These are phyloP conservation scores for Cadophora malorum DNA, from an alignment of 2,329 filamentous ascomycete species.

Conservation along the genomic window DNA sequence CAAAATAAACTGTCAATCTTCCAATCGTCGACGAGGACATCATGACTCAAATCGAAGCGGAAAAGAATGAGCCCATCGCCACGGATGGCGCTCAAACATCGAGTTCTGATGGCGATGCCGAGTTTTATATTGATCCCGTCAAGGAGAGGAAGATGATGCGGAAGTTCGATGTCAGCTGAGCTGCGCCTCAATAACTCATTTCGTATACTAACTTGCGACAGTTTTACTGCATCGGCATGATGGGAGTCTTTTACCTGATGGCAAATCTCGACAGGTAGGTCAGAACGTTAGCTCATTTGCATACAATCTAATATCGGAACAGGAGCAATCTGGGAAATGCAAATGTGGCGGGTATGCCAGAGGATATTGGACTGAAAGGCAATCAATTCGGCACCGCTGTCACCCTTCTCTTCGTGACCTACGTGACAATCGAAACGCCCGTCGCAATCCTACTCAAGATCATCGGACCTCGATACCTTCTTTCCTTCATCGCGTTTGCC, in stretches of 20 bases:
- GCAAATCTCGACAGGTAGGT: conserved; percentile 57
- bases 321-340: conserved; percentile 32
- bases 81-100: neutral
- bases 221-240: conserved; percentile 42
- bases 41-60: neutral
- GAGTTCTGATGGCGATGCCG: conserved; percentile 16
- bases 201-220: conserved; percentile 37
- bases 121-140: conserved; percentile 47
- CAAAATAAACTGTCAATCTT: neutral
- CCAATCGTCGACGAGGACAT: neutral
- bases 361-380: conserved; percentile 28
- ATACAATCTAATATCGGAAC: neutral
- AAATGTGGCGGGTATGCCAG: conserved; percentile 32
- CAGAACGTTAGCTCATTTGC: neutral
- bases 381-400: conserved; percentile 41
- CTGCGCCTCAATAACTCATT: neutral
- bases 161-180: conserved; percentile 52
- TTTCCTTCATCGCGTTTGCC: conserved; percentile 41
- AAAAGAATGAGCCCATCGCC: neutral
- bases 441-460: conserved; percentile 55
- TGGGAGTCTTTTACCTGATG: conserved; percentile 60
- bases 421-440: conserved; percentile 56
- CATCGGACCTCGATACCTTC: conserved; percentile 50
- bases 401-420: conserved; percentile 57
- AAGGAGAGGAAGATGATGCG: conserved; percentile 53